Base-by-base conservation (phyloP, 176 grass and related monocot species). In the Avena insularis region DNA sequence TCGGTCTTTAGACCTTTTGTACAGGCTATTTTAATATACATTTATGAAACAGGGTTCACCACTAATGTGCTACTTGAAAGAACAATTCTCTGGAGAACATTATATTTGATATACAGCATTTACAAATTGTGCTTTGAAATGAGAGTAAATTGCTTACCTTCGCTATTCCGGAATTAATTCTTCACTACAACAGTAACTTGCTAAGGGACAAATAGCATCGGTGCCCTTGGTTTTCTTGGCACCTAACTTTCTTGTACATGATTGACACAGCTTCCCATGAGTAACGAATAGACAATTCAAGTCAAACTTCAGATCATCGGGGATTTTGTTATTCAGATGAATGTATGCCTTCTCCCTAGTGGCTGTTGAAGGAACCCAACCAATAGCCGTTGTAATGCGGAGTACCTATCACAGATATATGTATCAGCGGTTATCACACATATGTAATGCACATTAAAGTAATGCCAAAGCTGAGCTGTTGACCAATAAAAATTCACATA, bases 211-310 rank as follows among this genome's bases (percentile, higher is more conserved):
- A 31, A 10, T 82, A 84, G 80, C 60, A 85, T 51, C 73, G 16
- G 71, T 57, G 68, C 16, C 60, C 59, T 73, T 71, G 6, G 31
- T 87, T 85, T 87, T 84, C 75, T 91, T 27, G 46, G 68, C 57
- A 56, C 63, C 85, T 61, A 63, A 75, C 45, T 86, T 95, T 89
- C 76, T 88, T 21, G 84, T 58, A 89, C 97, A 99, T 71, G 72
- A 82, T 60, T 90, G 92, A 85, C 97, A 96, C 64, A 96, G 85
- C 83, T 94, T 99, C 27, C 97, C 92, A 79, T 99, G 92, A 75
- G 97, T 99, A 56, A 96, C 94, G 81, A 96, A 80, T 80, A 93
- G 91, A 83, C 94, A 96, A 81, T 99, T 99, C 85, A 99, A 91
- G 81, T 96, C 97, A 84, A 99, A 99, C 84, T 99, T 99, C 31